Conservation (phyloP, 1,284 basidiomycete genomes). For the Phlebopus sp. region DNA sequence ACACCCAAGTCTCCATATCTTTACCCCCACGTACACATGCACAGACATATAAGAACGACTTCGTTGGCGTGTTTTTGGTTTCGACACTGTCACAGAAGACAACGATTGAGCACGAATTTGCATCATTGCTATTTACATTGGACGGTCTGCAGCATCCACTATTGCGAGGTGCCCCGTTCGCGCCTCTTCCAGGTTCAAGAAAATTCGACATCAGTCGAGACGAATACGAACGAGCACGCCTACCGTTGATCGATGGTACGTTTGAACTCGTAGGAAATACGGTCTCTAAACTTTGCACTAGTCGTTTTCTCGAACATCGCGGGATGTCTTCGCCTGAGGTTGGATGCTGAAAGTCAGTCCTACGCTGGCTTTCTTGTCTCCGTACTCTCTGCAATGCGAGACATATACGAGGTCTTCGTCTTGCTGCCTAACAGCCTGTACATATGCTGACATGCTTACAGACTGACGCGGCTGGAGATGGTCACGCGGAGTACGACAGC, state of each 20-base stretch:
- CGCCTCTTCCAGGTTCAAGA: conserved; percentile 14
- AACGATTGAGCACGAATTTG: conserved; percentile 61
- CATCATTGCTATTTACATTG: conserved; percentile 48
- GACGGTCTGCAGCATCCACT: conserved; percentile 54
- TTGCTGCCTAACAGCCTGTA: not conserved
- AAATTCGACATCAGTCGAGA: conserved; percentile 22
- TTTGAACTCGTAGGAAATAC: not conserved
- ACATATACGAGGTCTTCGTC: conserved; percentile 25
- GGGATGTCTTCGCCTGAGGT: conserved; percentile 16
- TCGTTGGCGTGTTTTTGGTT: conserved; percentile 57
- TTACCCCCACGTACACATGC: not conserved
- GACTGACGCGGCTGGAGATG: conserved; percentile 11
- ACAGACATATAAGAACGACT: conserved; percentile 52
- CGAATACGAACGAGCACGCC: conserved; percentile 19
- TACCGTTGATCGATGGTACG: conserved; percentile 28
- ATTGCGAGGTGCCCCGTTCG: conserved; percentile 35
- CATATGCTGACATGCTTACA: not conserved
- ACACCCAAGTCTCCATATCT: not conserved
- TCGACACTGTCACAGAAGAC: conserved; percentile 50
- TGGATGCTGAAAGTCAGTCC: conserved; percentile 26
- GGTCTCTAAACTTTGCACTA: conserved; percentile 8
- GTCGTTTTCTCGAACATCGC: conserved; percentile 27
- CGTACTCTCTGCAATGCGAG: conserved; percentile 32
- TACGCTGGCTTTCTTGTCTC: conserved; percentile 28
- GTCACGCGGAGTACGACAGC: conserved; percentile 18